A percentile compares a stretch with the other conserved stretches of the same genome.
phyloP scores from a whole-genome alignment of 371 early-diverging fungal genomes.

The Zopfochytrium polystomum region DNA sequence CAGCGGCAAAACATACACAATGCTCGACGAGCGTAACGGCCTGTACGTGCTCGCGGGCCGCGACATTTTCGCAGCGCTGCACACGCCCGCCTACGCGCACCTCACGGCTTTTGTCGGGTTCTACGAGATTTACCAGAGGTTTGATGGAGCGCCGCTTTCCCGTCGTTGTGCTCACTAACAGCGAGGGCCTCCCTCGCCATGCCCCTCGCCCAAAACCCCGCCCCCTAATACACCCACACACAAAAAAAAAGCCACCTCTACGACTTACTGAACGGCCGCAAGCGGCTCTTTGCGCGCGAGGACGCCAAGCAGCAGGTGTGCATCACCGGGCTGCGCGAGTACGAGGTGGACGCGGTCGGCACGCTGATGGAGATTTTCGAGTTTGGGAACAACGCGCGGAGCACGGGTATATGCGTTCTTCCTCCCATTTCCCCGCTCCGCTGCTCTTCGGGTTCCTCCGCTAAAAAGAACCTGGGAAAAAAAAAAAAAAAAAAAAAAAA shows the following conservation, averaged over 20 bases:
- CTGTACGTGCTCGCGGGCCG: conserved; percentile 88
- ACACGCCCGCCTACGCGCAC: conserved; percentile 56
- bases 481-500: not conserved
- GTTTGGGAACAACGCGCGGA: conserved; percentile 79
- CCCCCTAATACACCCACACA: too few species aligned
- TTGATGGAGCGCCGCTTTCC: not conserved
- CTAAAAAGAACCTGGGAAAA: not conserved
- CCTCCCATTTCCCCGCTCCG: not conserved
- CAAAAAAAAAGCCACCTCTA: conserved; percentile 67
- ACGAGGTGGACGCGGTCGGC: conserved; percentile 70
- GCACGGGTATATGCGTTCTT: conserved; percentile 74
- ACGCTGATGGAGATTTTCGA: conserved; percentile 87
- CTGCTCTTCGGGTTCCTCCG: not conserved
- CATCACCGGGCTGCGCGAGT: conserved; percentile 81
- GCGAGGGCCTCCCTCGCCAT: not conserved
- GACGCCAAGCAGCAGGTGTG: conserved; percentile 93
- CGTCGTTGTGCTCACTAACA: not conserved
- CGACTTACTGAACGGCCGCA: conserved; percentile 85
- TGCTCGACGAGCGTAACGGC: conserved; percentile 78
- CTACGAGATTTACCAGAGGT: conserved; percentile 94
- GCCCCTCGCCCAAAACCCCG: not conserved
- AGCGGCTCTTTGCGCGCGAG: conserved; percentile 86
- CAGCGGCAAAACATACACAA: conserved; percentile 98
- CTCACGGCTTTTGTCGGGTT: conserved; percentile 83
- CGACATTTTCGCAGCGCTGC: conserved; percentile 76